Conservation (phyloP, 495 filamentous ascomycete species). For the Aspergillus incahuasiensis region DNA sequence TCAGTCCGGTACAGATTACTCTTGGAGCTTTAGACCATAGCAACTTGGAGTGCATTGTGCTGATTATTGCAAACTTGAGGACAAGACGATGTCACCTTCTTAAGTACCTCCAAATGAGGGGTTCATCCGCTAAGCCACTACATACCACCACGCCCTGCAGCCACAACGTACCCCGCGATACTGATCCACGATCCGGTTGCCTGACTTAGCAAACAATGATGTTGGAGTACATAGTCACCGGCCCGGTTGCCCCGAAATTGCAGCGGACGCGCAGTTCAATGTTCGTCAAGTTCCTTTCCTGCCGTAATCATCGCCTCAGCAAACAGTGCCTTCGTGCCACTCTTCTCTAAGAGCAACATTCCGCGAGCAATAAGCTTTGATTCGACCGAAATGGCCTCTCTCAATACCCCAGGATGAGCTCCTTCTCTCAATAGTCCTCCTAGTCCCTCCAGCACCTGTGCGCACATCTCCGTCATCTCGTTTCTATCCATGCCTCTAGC, state of each 20-base stretch:
- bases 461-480: too few relatives aligned
- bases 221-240: not conserved
- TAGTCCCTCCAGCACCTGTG: too few relatives aligned
- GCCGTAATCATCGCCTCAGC: not conserved
- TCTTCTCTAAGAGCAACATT: not conserved
- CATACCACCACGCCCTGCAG: not conserved
- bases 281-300: not conserved
- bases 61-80: not conserved
- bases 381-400: too few relatives aligned
- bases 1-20: constrained; percentile 1
- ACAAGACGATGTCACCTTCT: constrained; percentile 3
- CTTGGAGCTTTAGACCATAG: constrained; percentile 7
- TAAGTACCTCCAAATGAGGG: constrained; percentile 16
- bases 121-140: constrained; percentile 9
- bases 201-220: not conserved
- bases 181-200: not conserved
- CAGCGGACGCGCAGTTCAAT: not conserved
- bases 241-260: not conserved
- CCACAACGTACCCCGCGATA: not conserved
- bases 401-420: too few relatives aligned
- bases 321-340: not conserved
- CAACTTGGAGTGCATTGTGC: constrained; percentile 8
- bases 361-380: not conserved
- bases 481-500: not conserved
- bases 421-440: too few relatives aligned